These are phyloP conservation scores for Rosa lucieae DNA, from an alignment of 306 rosid species.

Conservation along the genomic window DNA sequence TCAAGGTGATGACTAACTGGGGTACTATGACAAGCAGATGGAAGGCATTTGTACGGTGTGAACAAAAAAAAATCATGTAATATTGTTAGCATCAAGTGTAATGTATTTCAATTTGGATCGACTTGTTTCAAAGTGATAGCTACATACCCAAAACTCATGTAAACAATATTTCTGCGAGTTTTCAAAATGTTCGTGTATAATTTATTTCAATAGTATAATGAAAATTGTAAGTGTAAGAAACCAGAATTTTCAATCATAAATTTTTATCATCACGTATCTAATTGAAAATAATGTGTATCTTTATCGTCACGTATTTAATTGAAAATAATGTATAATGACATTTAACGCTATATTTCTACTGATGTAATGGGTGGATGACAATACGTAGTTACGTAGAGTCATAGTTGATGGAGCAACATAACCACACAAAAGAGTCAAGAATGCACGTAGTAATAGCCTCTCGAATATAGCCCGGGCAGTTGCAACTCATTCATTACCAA, in stretches of 20 bases:
- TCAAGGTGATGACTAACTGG: background rate
- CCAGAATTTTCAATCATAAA: background rate
- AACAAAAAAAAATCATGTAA: background rate
- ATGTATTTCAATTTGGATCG: background rate
- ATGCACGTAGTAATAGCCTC: background rate
- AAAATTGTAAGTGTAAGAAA: background rate
- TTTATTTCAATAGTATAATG: background rate
- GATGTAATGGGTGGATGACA: background rate
- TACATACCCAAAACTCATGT: background rate
- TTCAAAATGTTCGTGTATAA: background rate
- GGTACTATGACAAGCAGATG: background rate
- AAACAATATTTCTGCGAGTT: background rate
- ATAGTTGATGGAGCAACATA: background rate
- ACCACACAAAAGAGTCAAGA: background rate
- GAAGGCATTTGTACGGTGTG: background rate
- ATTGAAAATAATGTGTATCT: too few relatives aligned
- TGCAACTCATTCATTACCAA: conserved; percentile 5
- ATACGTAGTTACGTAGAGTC: background rate
- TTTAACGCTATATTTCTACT: background rate
- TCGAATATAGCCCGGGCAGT: background rate
- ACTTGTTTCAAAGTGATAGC: background rate
- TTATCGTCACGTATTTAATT: too few relatives aligned
- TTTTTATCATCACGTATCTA: background rate
- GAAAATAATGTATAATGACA: background rate
- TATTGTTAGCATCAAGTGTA: background rate